These are phyloP conservation scores for Globisporangium polare DNA, from an alignment of 352 stramenopile genomes.

Conservation along the genomic window DNA sequence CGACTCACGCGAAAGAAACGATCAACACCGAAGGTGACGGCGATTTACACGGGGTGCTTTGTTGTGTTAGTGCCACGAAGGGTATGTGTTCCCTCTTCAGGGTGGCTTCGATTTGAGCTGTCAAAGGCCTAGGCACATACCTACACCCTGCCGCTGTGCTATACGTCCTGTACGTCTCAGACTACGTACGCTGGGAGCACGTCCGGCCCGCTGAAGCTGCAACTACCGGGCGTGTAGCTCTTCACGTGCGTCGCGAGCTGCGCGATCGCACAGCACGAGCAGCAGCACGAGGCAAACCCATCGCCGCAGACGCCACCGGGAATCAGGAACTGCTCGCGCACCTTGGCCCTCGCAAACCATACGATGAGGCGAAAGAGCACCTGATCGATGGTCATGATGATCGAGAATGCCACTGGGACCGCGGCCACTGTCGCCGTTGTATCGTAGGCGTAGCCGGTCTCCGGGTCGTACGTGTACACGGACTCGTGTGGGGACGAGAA, in stretches of 20 bases:
- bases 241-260: slow-evolving; percentile 31
- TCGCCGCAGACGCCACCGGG: slow-evolving; percentile 13
- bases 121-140: too few species aligned
- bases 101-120: too few species aligned
- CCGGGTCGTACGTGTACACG: neutral
- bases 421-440: neutral
- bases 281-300: slow-evolving; percentile 13
- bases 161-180: too few species aligned
- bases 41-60: too few species aligned
- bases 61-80: too few species aligned
- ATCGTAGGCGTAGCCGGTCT: too few species aligned
- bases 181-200: slow-evolving; percentile 10
- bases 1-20: too few species aligned
- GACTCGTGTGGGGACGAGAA: neutral
- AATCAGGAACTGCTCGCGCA: slow-evolving; percentile 16
- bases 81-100: too few species aligned
- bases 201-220: slow-evolving; percentile 9
- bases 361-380: slow-evolving; percentile 3
- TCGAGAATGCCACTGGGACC: neutral
- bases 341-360: neutral
- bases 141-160: too few species aligned
- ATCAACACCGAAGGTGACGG: too few species aligned
- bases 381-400: neutral
- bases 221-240: slow-evolving; percentile 21
- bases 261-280: slow-evolving; percentile 22